Evolutionary conservation across 208 protist species (phyloP).

Genomic region (Acanthamoeba culbertsoni): DNA sequence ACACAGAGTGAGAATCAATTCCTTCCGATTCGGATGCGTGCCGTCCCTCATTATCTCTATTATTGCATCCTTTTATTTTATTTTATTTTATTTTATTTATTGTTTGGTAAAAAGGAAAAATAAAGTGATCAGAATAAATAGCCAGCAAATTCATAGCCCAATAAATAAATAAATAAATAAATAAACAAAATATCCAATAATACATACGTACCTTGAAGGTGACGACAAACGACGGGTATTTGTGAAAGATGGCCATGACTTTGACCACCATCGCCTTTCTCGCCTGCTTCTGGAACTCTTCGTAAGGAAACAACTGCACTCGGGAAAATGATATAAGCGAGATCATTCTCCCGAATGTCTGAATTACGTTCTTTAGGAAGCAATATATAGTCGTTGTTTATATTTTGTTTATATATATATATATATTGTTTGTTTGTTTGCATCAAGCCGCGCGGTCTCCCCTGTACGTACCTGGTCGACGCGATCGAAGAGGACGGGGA

Average conservation of each 20-base stretch:
- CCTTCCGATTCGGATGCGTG: background rate
- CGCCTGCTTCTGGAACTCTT: slow-evolving; percentile 28
- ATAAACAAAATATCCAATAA: no score
- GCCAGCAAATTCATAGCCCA: no score
- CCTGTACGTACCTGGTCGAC: slow-evolving; percentile 16
- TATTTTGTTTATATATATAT: no score
- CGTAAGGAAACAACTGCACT: slow-evolving; percentile 63
- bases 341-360: background rate
- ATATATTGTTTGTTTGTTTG: no score
- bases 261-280: slow-evolving; percentile 58
- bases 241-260: slow-evolving; percentile 56
- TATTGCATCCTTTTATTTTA: background rate
- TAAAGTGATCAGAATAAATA: no score
- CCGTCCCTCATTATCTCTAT: slow-evolving; percentile 25
- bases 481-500: background rate
- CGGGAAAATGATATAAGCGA: background rate
- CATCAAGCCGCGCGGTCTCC: no score
- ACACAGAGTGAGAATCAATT: slow-evolving; percentile 36
- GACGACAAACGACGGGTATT: slow-evolving; percentile 26
- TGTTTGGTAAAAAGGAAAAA: no score
- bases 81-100: no score
- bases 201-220: slow-evolving; percentile 28
- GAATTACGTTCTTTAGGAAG: no score
- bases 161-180: no score
- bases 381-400: no score